These are phyloP conservation scores for Chamaecrista fasciculata DNA, from an alignment of 306 rosid genomes.

Conservation along the genomic window DNA sequence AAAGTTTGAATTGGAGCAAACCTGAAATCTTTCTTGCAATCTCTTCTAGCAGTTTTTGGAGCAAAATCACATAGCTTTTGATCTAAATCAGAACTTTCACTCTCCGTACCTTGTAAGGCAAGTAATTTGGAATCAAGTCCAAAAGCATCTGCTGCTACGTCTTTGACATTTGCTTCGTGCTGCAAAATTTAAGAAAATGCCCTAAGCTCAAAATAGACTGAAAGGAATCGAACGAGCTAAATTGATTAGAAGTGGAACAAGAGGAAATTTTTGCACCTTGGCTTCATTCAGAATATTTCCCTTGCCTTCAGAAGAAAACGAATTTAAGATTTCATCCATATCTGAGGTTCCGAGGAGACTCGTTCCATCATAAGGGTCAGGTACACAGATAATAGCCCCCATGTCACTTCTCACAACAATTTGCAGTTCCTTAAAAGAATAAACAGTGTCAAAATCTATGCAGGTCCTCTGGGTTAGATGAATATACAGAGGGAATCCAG, in stretches of 20 bases:
- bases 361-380: slow-evolving; percentile 30
- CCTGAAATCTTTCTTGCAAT: slow-evolving; percentile 33
- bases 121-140: slow-evolving; percentile 23
- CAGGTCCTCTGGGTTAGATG: slow-evolving; percentile 18
- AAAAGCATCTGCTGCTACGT: slow-evolving; percentile 32
- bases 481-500: slow-evolving; percentile 11
- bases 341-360: slow-evolving; percentile 30
- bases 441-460: slow-evolving; percentile 17
- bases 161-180: slow-evolving; percentile 41
- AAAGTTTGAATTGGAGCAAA: slow-evolving; percentile 36
- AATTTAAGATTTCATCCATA: slow-evolving; percentile 33
- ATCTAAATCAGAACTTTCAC: slow-evolving; percentile 42
- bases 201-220: slow-evolving; percentile 1
- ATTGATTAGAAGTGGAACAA: slow-evolving; percentile 11
- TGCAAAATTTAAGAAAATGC: slow-evolving; percentile 37
- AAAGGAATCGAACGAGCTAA: slow-evolving; percentile 2
- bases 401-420: slow-evolving; percentile 30
- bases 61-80: slow-evolving; percentile 39
- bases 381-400: slow-evolving; percentile 22
- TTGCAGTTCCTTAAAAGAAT: slow-evolving; percentile 30
- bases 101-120: slow-evolving; percentile 14
- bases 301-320: slow-evolving; percentile 31
- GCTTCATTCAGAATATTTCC: slow-evolving; percentile 26
- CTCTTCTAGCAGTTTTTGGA: slow-evolving; percentile 33
- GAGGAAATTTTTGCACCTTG: slow-evolving; percentile 42